Evolutionary conservation across 768 basidiomycete species (phyloP).

Genomic region (Boletus speciosus): DNA sequence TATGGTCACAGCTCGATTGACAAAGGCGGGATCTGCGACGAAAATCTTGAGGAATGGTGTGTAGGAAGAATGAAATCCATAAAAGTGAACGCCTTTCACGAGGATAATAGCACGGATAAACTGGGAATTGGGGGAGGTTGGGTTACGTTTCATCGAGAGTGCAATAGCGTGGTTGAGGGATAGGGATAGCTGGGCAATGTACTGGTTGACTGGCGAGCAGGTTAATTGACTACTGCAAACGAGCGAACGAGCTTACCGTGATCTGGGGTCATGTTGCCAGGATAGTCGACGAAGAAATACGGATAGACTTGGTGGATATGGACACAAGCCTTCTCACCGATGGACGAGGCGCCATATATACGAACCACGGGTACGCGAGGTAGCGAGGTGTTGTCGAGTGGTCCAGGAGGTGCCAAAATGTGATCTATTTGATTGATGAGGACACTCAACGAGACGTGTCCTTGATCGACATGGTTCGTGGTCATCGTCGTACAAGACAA

Average conservation of each 20-base stretch:
- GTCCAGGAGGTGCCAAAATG: slow-evolving; percentile 51
- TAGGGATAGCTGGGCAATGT: slow-evolving; percentile 62
- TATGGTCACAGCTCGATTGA: slow-evolving; percentile 70
- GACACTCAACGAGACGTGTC: slow-evolving; percentile 35
- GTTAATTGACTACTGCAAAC: background rate
- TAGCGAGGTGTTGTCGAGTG: slow-evolving; percentile 60
- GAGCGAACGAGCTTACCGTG: slow-evolving; percentile 45
- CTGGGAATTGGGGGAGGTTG: slow-evolving; percentile 51
- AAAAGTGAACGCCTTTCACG: slow-evolving; percentile 94
- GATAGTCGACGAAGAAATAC: slow-evolving; percentile 88
- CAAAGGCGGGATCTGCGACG: slow-evolving; percentile 64
- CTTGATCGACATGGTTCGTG: background rate
- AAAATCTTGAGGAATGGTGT: slow-evolving; percentile 87
- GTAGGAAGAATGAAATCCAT: slow-evolving; percentile 86
- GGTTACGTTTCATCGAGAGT: slow-evolving; percentile 73
- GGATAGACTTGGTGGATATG: slow-evolving; percentile 94
- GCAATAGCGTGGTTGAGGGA: slow-evolving; percentile 87
- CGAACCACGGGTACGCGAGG: slow-evolving; percentile 75
- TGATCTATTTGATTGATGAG: slow-evolving; percentile 64
- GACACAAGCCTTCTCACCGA: slow-evolving; percentile 75
- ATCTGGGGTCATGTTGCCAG: slow-evolving; percentile 57
- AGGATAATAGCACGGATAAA: slow-evolving; percentile 74
- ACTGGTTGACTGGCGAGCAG: slow-evolving; percentile 57
- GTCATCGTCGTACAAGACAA: slow-evolving; percentile 1
- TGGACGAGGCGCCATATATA: slow-evolving; percentile 81